Evolutionary conservation across 2,329 filamentous ascomycete species (phyloP).

Genomic region (Pseudogymnoascus sp.): DNA sequence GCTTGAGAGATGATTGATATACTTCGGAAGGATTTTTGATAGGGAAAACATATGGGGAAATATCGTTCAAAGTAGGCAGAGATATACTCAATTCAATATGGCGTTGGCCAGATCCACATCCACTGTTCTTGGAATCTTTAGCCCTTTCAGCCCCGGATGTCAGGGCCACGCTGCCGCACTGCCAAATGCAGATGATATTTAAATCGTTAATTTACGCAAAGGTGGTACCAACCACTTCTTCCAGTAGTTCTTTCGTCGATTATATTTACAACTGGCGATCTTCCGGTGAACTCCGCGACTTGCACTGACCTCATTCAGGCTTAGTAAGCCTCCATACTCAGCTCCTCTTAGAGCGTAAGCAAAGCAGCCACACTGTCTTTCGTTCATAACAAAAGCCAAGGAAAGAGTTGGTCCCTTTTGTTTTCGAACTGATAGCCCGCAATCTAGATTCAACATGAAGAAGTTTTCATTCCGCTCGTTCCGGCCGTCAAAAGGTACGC

Average conservation of each 20-base stretch:
- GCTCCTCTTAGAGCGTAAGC: not conserved
- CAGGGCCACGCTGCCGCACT: not conserved
- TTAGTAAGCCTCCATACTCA: not conserved
- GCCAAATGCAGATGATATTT: not conserved
- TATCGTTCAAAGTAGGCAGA: not conserved
- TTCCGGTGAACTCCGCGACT: not conserved
- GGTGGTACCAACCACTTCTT: not conserved
- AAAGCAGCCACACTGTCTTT: not conserved
- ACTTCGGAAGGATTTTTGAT: not conserved
- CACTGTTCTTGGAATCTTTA: not conserved
- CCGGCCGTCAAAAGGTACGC: not conserved
- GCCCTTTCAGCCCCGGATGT: not conserved
- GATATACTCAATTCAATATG: not conserved
- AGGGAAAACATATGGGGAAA: not conserved
- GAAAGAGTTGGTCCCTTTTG: not conserved
- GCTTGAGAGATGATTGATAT: not conserved
- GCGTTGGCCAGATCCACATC: not conserved
- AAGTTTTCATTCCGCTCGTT: conserved; percentile 4
- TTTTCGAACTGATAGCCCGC: not conserved
- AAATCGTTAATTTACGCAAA: not conserved
- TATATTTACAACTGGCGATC: not conserved
- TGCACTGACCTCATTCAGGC: not conserved
- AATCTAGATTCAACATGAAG: not conserved
- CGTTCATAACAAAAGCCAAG: not conserved
- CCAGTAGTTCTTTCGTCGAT: not conserved